phyloP scores from a whole-genome alignment of 805 yeast genomes.

The Sporopachydermia lactativora region DNA sequence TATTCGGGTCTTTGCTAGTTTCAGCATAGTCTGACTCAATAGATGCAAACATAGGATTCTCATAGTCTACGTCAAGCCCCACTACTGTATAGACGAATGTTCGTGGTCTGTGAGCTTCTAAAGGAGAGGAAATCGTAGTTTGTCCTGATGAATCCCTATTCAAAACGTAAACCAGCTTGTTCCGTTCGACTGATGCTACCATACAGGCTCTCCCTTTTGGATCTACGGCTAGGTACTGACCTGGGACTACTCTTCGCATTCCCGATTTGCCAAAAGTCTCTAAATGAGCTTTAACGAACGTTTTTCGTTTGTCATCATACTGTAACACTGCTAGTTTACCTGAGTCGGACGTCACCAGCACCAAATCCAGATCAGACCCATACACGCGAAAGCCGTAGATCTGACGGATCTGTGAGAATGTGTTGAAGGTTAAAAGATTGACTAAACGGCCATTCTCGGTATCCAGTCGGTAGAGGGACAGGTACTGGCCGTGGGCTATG shows the following conservation, averaged over 20 bases:
- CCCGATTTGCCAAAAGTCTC: conserved; percentile 70
- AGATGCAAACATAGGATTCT: conserved; percentile 75
- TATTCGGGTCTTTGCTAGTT: conserved; percentile 13
- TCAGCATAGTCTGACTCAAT: conserved; percentile 47
- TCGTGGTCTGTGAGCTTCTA: conserved; percentile 45
- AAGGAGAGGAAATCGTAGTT: conserved; percentile 51
- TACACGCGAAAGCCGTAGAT: conserved; percentile 37
- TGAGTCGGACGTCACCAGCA: conserved; percentile 68
- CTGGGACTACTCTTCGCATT: conserved; percentile 61
- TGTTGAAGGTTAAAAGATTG: conserved; percentile 27
- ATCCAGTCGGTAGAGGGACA: conserved; percentile 42
- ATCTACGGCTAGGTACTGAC: conserved; percentile 56
- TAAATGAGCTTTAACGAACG: conserved; percentile 29
- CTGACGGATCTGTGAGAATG: conserved; percentile 44
- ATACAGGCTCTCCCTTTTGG: conserved; percentile 57
- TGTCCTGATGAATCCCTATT: conserved; percentile 32
- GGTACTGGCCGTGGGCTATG: conserved; percentile 36
- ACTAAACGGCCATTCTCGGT: conserved; percentile 40
- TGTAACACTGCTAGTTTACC: conserved; percentile 52
- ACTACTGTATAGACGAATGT: conserved; percentile 36
- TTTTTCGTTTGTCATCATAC: conserved; percentile 23
- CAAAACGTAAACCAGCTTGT: conserved; percentile 56
- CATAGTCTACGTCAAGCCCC: conserved; percentile 63
- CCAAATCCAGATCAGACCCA: conserved; percentile 38
- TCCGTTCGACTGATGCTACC: conserved; percentile 59